Base-by-base conservation (phyloP, 306 rosid species). In the Prunus dulcis region DNA sequence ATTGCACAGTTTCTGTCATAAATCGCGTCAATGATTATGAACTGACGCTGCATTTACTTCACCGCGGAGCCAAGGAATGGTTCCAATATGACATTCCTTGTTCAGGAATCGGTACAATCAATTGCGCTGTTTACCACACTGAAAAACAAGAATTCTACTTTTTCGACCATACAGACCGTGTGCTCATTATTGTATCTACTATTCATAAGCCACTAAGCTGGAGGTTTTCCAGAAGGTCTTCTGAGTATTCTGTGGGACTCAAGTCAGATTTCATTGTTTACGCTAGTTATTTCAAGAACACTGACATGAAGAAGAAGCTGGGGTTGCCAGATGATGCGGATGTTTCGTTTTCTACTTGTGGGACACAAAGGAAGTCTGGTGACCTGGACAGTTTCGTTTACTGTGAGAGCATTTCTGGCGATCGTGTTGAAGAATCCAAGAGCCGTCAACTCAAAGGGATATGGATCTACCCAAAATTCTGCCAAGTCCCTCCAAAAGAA, bases 401-500 rank as follows among this genome's bases (percentile, higher is more conserved):
- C 7, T 9, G 52, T 46, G 79, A 74, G 62, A 27, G 1, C 14
- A 5, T 68, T 41, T n/a, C 15, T 6, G 62, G 74, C 8, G 5
- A 14, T 32, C 55, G 45, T 41, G 9, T 11, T 51, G 69, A 60
- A 1, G 72, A 4, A 22, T 30, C 72, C 47, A 20, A 19, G 38
- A 23, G 1, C 13, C 73, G 30, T 3, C 61, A 27, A n/a, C 56
- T 82, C 12, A 82, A 75, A 81, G 85, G 81, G 10, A 77, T 80
- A 3, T 86, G 87, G 89, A 71, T 80, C 58, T 82, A 77, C 34
- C 84, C 86, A n/a, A 79, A 69, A 32, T 65, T 77, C 66, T 25
- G 62, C 30, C 71, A 56, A n/a, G 18, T 38, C 46, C 30, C 64
- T 30, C 74, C 63, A 63, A 64, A 70, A 12, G 51, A 18, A 56